These are phyloP conservation scores for Pseudozyma hubeiensis DNA, from an alignment of 1,284 basidiomycete species.

Conservation along the genomic window DNA sequence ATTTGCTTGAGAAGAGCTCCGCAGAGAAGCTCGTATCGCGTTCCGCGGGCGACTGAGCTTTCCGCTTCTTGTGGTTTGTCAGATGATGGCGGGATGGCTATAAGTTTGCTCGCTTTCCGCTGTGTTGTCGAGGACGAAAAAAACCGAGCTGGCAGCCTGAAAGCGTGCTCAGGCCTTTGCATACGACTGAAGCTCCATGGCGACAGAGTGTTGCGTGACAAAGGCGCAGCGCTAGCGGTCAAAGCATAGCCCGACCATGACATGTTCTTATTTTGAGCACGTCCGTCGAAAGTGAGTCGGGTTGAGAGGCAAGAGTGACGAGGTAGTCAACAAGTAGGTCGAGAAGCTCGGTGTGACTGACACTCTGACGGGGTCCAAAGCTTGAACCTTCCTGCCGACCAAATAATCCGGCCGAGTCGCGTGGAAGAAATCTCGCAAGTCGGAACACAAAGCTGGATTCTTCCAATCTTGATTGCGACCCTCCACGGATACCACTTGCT, in stretches of 20 bases:
- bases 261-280: not conserved
- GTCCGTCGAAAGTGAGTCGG: not conserved
- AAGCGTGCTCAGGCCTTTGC: not conserved
- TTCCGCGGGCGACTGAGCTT: conserved; percentile 74
- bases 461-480: too few species aligned
- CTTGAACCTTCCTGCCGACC: not conserved
- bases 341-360: not conserved
- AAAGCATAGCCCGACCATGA: not conserved
- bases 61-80: conserved; percentile 6
- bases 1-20: conserved; percentile 75
- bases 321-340: not conserved
- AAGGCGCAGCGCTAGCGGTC: not conserved
- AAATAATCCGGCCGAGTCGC: conserved; percentile 12
- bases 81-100: not conserved
- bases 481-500: too few species aligned
- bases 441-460: not conserved
- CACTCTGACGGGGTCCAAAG: not conserved
- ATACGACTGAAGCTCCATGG: not conserved
- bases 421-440: conserved; percentile 3
- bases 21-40: conserved; percentile 80
- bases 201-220: not conserved
- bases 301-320: too few species aligned
- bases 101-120: not conserved
- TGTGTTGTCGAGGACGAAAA: not conserved
- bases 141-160: not conserved